Percentiles rank a stretch among this genome's conserved stretches.
These are phyloP conservation scores for Epichloe sp. DNA, from an alignment of 2,329 filamentous ascomycete species.

Conservation along the genomic window DNA sequence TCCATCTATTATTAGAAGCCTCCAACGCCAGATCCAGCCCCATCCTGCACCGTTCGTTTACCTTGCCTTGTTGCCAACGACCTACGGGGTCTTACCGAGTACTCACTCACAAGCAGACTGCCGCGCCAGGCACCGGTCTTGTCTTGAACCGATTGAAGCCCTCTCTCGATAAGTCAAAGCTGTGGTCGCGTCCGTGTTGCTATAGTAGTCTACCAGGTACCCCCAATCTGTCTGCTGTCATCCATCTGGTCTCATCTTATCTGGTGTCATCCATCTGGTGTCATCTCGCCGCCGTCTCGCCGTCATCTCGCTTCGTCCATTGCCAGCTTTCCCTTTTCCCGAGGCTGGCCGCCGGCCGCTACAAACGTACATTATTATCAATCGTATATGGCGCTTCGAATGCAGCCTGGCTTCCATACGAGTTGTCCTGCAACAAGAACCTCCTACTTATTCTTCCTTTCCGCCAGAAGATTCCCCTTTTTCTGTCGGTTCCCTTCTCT, in stretches of 20 bases:
- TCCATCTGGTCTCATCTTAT: background rate
- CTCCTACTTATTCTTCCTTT: background rate
- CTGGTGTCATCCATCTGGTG: background rate
- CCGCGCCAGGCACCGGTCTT: too few species aligned
- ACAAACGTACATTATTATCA: background rate
- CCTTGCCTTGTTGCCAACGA: background rate
- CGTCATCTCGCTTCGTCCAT: background rate
- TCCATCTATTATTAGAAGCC: conserved; percentile 43
- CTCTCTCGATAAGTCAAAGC: background rate
- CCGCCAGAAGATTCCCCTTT: background rate
- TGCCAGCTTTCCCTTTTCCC: background rate
- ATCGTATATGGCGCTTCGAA: background rate
- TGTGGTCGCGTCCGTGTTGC: too few species aligned
- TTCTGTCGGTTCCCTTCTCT: conserved; percentile 1
- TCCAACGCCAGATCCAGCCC: conserved; percentile 37
- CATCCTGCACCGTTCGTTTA: conserved; percentile 16
- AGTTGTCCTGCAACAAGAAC: background rate
- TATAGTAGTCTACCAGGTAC: too few species aligned
- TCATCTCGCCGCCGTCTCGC: background rate
- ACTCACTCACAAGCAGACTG: too few species aligned
- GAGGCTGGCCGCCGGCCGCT: background rate
- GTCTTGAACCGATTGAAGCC: background rate
- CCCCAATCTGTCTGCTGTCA: background rate
- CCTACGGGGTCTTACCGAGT: too few species aligned
- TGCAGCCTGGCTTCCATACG: background rate